A percentile compares a stretch with the other conserved stretches of the same genome.
phyloP scores from a whole-genome alignment of 139 green algal species.

The Asterochloris sp. region DNA sequence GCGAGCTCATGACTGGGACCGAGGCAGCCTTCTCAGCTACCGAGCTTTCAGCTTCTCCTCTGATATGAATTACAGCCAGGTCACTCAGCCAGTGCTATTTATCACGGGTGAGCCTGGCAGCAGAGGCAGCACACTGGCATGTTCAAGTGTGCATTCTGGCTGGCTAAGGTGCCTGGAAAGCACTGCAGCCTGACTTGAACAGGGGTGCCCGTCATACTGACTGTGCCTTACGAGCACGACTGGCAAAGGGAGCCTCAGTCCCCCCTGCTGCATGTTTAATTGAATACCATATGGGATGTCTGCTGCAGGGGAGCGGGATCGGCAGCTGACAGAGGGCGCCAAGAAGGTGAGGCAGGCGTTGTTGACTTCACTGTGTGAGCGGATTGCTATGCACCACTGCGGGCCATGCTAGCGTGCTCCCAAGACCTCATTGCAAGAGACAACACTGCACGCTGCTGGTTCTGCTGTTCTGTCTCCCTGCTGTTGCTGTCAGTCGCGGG shows the following conservation, averaged over 20 bases:
- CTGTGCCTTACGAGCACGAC: too few relatives aligned
- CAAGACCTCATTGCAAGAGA: too few relatives aligned
- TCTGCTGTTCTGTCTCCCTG: too few relatives aligned
- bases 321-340: constrained; percentile 2
- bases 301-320: background rate
- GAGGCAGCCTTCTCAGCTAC: constrained; percentile 42
- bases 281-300: background rate
- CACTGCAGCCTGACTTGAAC: background rate
- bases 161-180: background rate
- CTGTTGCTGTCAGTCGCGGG: too few relatives aligned
- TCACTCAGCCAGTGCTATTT: constrained; percentile 25
- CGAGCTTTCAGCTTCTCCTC: constrained; percentile 32
- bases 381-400: too few relatives aligned
- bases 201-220: background rate
- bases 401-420: too few relatives aligned
- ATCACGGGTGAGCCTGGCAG: constrained; percentile 6
- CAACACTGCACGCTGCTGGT: too few relatives aligned
- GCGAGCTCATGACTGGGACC: constrained; percentile 57
- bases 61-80: constrained; percentile 20
- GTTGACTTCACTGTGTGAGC: too few relatives aligned
- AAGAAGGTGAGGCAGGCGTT: constrained; percentile 1
- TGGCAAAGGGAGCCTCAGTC: background rate
- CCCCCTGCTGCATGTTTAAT: background rate
- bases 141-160: background rate
- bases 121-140: background rate